phyloP scores from a whole-genome alignment of 139 green algal species.

The Choricystis sp. region DNA sequence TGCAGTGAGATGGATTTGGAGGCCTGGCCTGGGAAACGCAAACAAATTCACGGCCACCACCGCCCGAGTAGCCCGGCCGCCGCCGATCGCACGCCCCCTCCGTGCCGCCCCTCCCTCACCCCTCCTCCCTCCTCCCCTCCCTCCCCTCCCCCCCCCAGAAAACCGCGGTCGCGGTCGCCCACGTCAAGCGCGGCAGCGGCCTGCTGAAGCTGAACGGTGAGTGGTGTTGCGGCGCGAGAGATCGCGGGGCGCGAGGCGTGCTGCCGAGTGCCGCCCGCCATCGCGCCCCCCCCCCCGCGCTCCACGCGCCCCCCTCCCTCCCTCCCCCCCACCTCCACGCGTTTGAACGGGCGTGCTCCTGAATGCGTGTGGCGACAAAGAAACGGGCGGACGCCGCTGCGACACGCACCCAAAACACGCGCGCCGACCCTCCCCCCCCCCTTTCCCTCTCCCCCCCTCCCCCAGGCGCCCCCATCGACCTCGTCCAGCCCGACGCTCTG shows the following conservation, averaged over 20 bases:
- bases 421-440: neutral
- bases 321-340: neutral
- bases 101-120: neutral
- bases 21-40: no score
- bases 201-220: conserved; percentile 92
- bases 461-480: conserved; percentile 76
- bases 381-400: no score
- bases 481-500: conserved; percentile 88
- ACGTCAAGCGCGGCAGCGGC: conserved; percentile 81
- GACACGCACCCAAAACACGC: no score
- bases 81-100: no score
- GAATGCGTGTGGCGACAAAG: no score
- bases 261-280: neutral
- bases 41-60: no score
- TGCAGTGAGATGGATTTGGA: no score
- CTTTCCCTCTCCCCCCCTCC: neutral
- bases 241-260: neutral
- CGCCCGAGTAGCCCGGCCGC: neutral
- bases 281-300: neutral
- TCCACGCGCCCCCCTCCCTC: neutral
- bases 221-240: neutral
- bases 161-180: conserved; percentile 87
- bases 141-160: conserved; percentile 56
- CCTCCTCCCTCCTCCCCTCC: neutral
- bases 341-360: no score